These are phyloP conservation scores for Cadophora sp. DNA, from an alignment of 2,329 filamentous ascomycete species.

Conservation along the genomic window DNA sequence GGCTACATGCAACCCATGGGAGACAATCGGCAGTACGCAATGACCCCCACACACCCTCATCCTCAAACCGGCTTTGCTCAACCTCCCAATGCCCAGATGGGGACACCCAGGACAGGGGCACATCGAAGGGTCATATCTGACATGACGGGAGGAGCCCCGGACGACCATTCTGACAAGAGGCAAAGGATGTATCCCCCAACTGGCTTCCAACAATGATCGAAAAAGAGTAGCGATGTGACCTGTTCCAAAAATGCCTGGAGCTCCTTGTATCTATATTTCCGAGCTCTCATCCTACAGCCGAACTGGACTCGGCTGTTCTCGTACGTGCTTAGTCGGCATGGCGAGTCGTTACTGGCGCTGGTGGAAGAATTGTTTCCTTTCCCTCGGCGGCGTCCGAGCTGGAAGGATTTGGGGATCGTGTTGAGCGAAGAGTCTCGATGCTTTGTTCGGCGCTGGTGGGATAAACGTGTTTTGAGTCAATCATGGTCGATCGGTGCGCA, in stretches of 20 bases:
- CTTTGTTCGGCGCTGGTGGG: slow-evolving; percentile 30
- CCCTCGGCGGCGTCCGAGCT: slow-evolving; percentile 33
- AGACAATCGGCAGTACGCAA: slow-evolving; percentile 39
- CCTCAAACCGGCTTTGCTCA: slow-evolving; percentile 35
- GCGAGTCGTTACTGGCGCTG: slow-evolving; percentile 28
- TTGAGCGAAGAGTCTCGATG: slow-evolving; percentile 19
- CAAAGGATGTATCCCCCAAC: slow-evolving; percentile 43
- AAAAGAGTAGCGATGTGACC: neutral
- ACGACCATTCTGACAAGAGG: slow-evolving; percentile 44
- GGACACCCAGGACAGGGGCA: slow-evolving; percentile 32
- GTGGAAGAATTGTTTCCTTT: slow-evolving; percentile 17
- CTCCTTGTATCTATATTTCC: slow-evolving; percentile 29
- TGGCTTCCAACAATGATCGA: slow-evolving; percentile 38
- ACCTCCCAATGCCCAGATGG: slow-evolving; percentile 34
- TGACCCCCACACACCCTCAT: slow-evolving; percentile 42
- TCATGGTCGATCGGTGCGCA: slow-evolving; percentile 18
- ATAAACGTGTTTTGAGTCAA: slow-evolving; percentile 4
- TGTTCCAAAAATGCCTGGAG: neutral
- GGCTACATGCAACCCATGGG: slow-evolving; percentile 42
- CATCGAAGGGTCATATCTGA: slow-evolving; percentile 44
- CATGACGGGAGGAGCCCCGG: slow-evolving; percentile 37
- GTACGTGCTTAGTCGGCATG: slow-evolving; percentile 7
- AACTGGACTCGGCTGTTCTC: neutral
- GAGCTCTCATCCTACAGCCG: slow-evolving; percentile 9
- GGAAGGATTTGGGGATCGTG: slow-evolving; percentile 13